Percentiles rank a stretch among this genome's conserved stretches.
Conservation (phyloP, 2,329 filamentous ascomycete genomes). For the Cordyceps fumosorosea region DNA sequence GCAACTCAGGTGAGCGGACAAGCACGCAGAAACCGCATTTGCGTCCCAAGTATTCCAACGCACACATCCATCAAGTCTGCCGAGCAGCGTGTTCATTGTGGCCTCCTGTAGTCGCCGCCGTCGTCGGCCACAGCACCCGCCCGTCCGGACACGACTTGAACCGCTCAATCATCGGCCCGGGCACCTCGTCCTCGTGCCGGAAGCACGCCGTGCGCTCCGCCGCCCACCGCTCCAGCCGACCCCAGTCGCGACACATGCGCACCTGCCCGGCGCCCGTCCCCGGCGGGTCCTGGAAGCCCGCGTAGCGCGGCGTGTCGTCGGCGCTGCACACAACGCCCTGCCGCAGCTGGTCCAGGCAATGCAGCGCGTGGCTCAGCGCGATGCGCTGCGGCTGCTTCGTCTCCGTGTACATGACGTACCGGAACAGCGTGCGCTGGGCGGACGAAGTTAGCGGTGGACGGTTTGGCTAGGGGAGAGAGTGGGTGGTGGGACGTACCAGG, state of each 20-base stretch:
- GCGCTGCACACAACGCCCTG: slow-evolving; percentile 5
- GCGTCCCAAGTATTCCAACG: too few species aligned
- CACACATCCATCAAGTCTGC: too few species aligned
- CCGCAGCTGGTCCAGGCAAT: slow-evolving; percentile 8
- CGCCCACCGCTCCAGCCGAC: background rate
- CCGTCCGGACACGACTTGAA: slow-evolving; percentile 9
- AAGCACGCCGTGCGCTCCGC: slow-evolving; percentile 1
- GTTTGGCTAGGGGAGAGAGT: background rate
- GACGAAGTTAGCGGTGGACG: background rate
- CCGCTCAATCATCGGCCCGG: slow-evolving; percentile 10
- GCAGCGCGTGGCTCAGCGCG: background rate
- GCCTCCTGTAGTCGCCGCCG: background rate
- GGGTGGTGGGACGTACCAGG: background rate
- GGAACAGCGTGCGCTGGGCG: background rate
- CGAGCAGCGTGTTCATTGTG: too few species aligned
- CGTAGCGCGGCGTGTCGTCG: slow-evolving; percentile 9
- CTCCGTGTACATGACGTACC: slow-evolving; percentile 1
- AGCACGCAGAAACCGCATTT: too few species aligned
- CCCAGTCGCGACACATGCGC: slow-evolving; percentile 10
- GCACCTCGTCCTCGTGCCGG: slow-evolving; percentile 7
- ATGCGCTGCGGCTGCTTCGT: background rate
- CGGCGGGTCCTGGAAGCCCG: background rate
- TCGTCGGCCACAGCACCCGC: slow-evolving; percentile 1
- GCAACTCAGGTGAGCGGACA: too few species aligned
- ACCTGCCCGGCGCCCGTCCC: background rate